phyloP scores from a whole-genome alignment of 2,329 filamentous ascomycete genomes.

The Pseudocercospora eumusae region DNA sequence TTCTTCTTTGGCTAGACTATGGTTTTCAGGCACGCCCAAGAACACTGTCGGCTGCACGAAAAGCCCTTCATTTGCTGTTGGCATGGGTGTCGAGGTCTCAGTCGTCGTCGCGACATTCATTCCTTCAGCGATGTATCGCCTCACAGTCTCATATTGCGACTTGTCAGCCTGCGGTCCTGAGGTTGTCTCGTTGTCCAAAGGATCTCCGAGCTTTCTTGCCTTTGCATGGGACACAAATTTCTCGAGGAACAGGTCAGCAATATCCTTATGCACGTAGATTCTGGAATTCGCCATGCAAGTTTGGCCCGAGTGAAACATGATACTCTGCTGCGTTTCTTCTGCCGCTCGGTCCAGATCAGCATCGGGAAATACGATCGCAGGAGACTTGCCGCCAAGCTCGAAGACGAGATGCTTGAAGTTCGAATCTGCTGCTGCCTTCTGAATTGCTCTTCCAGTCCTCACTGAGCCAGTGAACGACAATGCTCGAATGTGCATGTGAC shows the following conservation, averaged over 20 bases:
- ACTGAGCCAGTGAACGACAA: slow-evolving; percentile 35
- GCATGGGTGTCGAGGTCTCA: neutral
- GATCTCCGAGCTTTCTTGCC: slow-evolving; percentile 35
- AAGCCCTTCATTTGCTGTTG: neutral
- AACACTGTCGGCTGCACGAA: slow-evolving; percentile 50
- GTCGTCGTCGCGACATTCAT: slow-evolving; percentile 1
- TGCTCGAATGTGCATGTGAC: slow-evolving; percentile 39
- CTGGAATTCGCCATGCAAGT: slow-evolving; percentile 61
- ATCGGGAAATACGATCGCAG: slow-evolving; percentile 33
- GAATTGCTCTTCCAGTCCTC: slow-evolving; percentile 30
- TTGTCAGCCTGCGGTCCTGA: slow-evolving; percentile 55
- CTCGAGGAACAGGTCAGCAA: slow-evolving; percentile 49
- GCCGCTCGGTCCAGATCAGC: slow-evolving; percentile 33
- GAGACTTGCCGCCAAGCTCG: slow-evolving; percentile 37
- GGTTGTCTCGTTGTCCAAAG: slow-evolving; percentile 25
- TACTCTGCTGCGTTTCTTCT: slow-evolving; percentile 44
- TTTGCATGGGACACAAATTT: slow-evolving; percentile 41
- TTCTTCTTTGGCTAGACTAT: slow-evolving; percentile 74
- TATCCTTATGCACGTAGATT: slow-evolving; percentile 56
- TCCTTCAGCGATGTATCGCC: slow-evolving; percentile 46
- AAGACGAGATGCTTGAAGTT: slow-evolving; percentile 36
- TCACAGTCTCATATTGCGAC: slow-evolving; percentile 52
- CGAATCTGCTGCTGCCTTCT: slow-evolving; percentile 30
- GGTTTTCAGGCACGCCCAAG: slow-evolving; percentile 65
- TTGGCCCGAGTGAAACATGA: slow-evolving; percentile 59